Base-by-base conservation (phyloP, 495 filamentous ascomycete genomes). In the Penicillium soppii region DNA sequence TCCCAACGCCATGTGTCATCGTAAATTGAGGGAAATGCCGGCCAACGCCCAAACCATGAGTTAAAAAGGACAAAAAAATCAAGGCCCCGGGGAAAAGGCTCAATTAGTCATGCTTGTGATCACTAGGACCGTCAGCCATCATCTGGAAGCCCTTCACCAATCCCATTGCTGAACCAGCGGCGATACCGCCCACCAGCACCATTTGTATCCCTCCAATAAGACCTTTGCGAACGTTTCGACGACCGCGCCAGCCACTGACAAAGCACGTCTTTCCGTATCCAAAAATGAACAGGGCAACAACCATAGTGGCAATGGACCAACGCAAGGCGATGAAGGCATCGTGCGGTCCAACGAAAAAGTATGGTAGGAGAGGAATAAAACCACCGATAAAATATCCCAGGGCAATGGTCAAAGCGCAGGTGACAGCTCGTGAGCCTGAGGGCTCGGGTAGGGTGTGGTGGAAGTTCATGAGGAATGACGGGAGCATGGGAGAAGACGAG, bases 361-460 rank as follows among this genome's bases (percentile, higher is more conserved):
- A 92, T 4, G 88, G 88, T n/a, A 89, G 59, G 7, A 91, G 66
- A 9, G 87, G 87, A 0, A 91, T 68, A 20, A 88, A 77, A 2
- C 89, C 89, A 21, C 87, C 88, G 43, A 91, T 64, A 53, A 90
- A 81, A 65, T 92, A 92, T 7, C 84, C 86, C 6, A 85, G 52
- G 0, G 86, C 82, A 42, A 92, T 85, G 0, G 83, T 86, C 12
- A 83, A 52, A 42, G 80, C 77, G 52, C 83, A 86, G n/a, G 77
- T 80, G 20, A 80, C 69, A 30, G 82, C 77, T 5, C 80, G 72
- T 2, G 75, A 76, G 8, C 60, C 70, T 2, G 76, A 74, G 0
- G 81, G 81, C 43, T 75, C 70, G 29, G 75, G 67, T 6, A 76
- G 65, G 8, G 74, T 78, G 58, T 83, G 76, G 33, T 82, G 78